A percentile compares a stretch with the other conserved stretches of the same genome.
phyloP scores from a whole-genome alignment of 2,329 filamentous ascomycete species.

The Colletotrichum tropicicola region DNA sequence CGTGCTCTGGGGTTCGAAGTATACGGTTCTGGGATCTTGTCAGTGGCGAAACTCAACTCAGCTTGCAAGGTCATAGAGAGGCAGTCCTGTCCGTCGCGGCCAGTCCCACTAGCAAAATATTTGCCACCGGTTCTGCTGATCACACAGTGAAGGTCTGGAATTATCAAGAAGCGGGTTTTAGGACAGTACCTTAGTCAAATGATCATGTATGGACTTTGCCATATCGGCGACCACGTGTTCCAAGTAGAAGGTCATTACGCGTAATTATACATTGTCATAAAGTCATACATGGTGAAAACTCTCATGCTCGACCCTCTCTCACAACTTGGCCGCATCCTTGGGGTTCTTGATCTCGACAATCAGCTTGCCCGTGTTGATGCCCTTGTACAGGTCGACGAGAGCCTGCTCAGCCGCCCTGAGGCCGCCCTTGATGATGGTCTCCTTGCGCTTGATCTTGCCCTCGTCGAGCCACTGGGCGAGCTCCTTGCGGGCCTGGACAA shows the following conservation, averaged over 20 bases:
- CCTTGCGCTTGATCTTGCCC: slow-evolving; percentile 76
- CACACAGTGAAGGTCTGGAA: no score
- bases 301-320: neutral
- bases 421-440: slow-evolving; percentile 77
- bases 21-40: no score
- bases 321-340: slow-evolving; percentile 28
- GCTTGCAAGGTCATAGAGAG: no score
- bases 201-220: no score
- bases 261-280: slow-evolving; percentile 19
- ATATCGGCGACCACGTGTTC: no score
- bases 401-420: slow-evolving; percentile 70
- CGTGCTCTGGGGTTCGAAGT: no score
- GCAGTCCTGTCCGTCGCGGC: no score
- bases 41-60: no score
- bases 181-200: no score
- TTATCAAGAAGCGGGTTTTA: no score
- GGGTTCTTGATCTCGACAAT: slow-evolving; percentile 61
- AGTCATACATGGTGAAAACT: slow-evolving; percentile 6
- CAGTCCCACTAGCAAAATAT: no score
- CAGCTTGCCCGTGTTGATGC: slow-evolving; percentile 75
- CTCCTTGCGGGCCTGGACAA: slow-evolving; percentile 64
- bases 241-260: slow-evolving; percentile 21
- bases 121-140: no score
- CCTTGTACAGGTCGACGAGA: slow-evolving; percentile 71
- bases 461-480: slow-evolving; percentile 74